Base-by-base conservation (phyloP, 164 flowering plant genomes). In the Vitis rotundifolia region DNA sequence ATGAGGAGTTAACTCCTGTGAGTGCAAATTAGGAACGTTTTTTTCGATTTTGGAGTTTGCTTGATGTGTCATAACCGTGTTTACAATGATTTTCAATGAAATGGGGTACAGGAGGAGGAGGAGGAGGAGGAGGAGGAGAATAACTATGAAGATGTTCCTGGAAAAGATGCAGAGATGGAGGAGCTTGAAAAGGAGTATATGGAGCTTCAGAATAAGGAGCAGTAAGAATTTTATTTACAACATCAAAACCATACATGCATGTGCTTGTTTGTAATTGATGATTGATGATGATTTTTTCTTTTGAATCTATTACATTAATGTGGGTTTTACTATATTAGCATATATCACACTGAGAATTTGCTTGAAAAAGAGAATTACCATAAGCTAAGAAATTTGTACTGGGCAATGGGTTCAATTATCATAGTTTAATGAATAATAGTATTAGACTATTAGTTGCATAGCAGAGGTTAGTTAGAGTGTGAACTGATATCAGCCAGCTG, bases 161-260 rank as follows among this genome's bases (percentile, higher is more conserved):
- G 50, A 16, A 83, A 77, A 26, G 84, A 82, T 68, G 88, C 67
- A 49, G 97, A 89, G 77, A 81, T 93, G 84, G 91, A 89, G 68
- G 88, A 93, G 57, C 91, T 93, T 51, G 94, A 91, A 85, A 86
- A 85, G 75, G 95, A 91, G 71, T 85, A 82, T 26, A 78, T 47
- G 71, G 78, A 77, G 62, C 87, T 88, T 72, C 88, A 79, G 55
- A 61, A 83, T 11, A 76, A 84, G 74, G 90, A 93, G 74, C 84
- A 78, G 98, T 91, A 83, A 83, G 91, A 63, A 37, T 37, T 37
- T 37, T 37, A 37, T 37, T 37, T 37, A 0, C 44, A 37, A 37
- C 7, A 37, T 3, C 44, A 37, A 37, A 37, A 0, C 7, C 44
- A 37, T 37, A 37, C 44, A 37, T 37, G 44, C 7, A 37, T 22